Percentiles rank a stretch among this genome's conserved stretches.
Evolutionary conservation across 164 flowering plant genomes (phyloP).

Genomic region (Macadamia tetraphylla): DNA sequence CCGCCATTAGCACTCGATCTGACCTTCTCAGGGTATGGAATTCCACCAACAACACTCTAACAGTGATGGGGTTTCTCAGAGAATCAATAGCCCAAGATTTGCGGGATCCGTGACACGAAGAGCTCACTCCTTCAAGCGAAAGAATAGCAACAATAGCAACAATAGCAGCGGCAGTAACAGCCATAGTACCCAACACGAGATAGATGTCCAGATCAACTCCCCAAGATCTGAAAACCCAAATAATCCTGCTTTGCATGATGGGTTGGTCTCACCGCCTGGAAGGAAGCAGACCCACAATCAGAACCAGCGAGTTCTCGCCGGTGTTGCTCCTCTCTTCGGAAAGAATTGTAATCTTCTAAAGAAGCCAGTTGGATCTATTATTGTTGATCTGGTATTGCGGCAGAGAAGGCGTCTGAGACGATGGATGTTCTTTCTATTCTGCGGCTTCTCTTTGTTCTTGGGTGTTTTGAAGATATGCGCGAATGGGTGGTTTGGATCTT

Average conservation of each 20-base stretch:
- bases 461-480: slow-evolving; percentile 81
- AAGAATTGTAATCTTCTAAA: slow-evolving; percentile 18
- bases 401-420: slow-evolving; percentile 71
- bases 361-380: slow-evolving; percentile 24
- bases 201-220: slow-evolving; percentile 61
- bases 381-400: slow-evolving; percentile 35
- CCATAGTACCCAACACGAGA: slow-evolving; percentile 46
- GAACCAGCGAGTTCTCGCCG: slow-evolving; percentile 28
- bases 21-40: slow-evolving; percentile 21
- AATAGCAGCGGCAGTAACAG: slow-evolving; percentile 9
- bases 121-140: slow-evolving; percentile 74
- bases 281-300: slow-evolving; percentile 30
- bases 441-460: slow-evolving; percentile 75
- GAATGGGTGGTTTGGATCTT: slow-evolving; percentile 82
- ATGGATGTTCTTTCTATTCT: slow-evolving; percentile 75
- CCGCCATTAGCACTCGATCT: neutral
- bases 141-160: slow-evolving; percentile 2
- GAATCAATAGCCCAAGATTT: slow-evolving; percentile 83
- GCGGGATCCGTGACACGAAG: slow-evolving; percentile 82
- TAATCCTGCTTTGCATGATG: slow-evolving; percentile 26
- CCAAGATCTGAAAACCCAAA: slow-evolving; percentile 60
- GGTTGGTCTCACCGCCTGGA: slow-evolving; percentile 26
- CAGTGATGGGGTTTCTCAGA: slow-evolving; percentile 43
- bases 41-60: slow-evolving; percentile 22
- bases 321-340: slow-evolving; percentile 10